phyloP scores from a whole-genome alignment of 2,329 filamentous ascomycete species.

The Paradendryphiella salina region DNA sequence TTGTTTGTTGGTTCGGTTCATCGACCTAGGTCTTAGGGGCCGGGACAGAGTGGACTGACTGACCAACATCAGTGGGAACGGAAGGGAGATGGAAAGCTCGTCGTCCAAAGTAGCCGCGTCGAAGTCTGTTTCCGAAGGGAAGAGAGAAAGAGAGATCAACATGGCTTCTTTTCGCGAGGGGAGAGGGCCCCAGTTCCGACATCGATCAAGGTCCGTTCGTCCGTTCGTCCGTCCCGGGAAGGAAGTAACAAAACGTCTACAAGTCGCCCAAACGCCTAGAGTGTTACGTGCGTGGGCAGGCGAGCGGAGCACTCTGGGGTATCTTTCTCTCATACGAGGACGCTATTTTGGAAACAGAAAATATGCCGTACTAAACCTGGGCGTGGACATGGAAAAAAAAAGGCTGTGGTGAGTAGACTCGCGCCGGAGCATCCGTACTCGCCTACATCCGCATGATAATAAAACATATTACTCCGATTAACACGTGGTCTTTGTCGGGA shows the following conservation, averaged over 20 bases:
- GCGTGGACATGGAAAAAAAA: not conserved
- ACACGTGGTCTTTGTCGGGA: not conserved
- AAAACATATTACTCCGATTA: not conserved
- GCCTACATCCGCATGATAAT: conserved; percentile 2
- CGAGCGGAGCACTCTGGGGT: conserved; percentile 8
- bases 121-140: no score
- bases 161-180: conserved; percentile 10
- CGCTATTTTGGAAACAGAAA: not conserved
- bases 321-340: conserved; percentile 8
- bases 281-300: not conserved
- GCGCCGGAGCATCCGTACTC: conserved; percentile 17
- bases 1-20: not conserved
- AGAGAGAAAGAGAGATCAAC: conserved; percentile 18
- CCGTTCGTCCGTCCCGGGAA: conserved; percentile 5
- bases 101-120: conserved; percentile 10
- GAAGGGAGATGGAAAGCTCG: conserved; percentile 11
- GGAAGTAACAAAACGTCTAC: not conserved
- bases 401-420: conserved; percentile 18
- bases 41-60: not conserved
- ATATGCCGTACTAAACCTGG: conserved; percentile 12
- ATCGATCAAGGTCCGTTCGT: conserved; percentile 7
- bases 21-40: not conserved
- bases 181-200: conserved; percentile 1
- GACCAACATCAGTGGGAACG: conserved; percentile 14
- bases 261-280: conserved; percentile 13